Conservation (phyloP, 1,284 basidiomycete species). For the Heterobasidion annosum region DNA sequence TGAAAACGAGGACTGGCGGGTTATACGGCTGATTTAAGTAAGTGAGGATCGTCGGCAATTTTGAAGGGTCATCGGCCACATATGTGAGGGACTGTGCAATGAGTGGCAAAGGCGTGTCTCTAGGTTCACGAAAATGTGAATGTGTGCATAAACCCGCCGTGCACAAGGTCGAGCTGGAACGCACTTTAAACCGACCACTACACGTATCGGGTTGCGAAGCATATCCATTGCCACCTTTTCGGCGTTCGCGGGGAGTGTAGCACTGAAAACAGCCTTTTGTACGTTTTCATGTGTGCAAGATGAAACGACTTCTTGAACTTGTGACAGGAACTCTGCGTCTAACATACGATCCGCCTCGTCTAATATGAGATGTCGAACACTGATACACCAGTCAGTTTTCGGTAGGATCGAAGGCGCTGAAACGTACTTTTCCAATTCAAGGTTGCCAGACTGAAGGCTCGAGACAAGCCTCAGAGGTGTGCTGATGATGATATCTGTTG, state of each 20-base stretch:
- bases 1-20: constrained; percentile 90
- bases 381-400: constrained; percentile 20
- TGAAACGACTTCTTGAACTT: constrained; percentile 83
- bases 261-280: constrained; percentile 91
- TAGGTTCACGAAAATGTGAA: constrained; percentile 21
- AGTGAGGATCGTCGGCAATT: constrained; percentile 77
- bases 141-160: background rate
- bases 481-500: constrained; percentile 69
- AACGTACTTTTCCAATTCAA: constrained; percentile 69
- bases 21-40: constrained; percentile 82
- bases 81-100: constrained; percentile 87
- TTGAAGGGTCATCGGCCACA: constrained; percentile 89
- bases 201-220: constrained; percentile 75
- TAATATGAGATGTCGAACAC: constrained; percentile 76
- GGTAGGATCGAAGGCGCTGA: background rate
- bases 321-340: constrained; percentile 81
- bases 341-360: constrained; percentile 92
- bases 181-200: constrained; percentile 92
- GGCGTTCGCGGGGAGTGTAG: constrained; percentile 84
- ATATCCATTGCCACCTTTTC: constrained; percentile 86
- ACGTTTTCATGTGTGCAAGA: constrained; percentile 68
- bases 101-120: constrained; percentile 80
- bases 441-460: constrained; percentile 55
- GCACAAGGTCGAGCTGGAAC: constrained; percentile 17
- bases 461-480: constrained; percentile 75